A percentile compares a stretch with the other conserved stretches of the same genome.
phyloP scores from a whole-genome alignment of 1,284 basidiomycete genomes.

The Trametes polyzona region DNA sequence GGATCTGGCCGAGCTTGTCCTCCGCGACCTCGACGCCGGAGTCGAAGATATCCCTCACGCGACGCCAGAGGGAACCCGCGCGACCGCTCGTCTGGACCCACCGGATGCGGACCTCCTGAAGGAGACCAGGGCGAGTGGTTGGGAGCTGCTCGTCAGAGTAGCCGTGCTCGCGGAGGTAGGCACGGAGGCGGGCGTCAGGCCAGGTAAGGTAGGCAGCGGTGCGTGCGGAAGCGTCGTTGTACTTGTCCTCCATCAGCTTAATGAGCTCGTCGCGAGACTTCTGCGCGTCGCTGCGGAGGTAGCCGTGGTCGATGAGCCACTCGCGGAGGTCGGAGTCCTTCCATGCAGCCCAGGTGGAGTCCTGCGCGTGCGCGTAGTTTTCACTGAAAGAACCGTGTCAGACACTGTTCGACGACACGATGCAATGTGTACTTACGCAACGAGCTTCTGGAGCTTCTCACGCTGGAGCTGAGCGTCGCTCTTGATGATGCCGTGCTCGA shows the following conservation, averaged over 20 bases:
- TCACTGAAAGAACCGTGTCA: conserved; percentile 46
- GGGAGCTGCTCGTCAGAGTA: conserved; percentile 70
- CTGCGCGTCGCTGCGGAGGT: conserved; percentile 69
- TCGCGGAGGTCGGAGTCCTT: conserved; percentile 74
- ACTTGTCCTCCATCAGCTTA: conserved; percentile 69
- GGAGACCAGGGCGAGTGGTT: conserved; percentile 65
- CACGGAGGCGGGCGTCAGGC: conserved; percentile 88
- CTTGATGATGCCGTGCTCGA: conserved; percentile 72
- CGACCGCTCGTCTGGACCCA: conserved; percentile 54
- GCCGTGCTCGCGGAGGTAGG: conserved; percentile 77
- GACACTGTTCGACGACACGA: not conserved
- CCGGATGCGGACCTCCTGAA: conserved; percentile 80
- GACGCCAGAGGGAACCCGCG: conserved; percentile 54
- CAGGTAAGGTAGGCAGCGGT: conserved; percentile 77
- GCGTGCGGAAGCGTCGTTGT: conserved; percentile 44
- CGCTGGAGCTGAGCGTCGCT: conserved; percentile 70
- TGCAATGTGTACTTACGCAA: conserved; percentile 49
- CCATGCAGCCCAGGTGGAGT: conserved; percentile 77
- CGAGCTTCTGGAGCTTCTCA: conserved; percentile 78
- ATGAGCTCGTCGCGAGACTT: conserved; percentile 76
- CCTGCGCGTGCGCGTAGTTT: conserved; percentile 74
- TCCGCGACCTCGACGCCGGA: conserved; percentile 69
- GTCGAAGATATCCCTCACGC: conserved; percentile 64
- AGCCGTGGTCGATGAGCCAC: conserved; percentile 80
- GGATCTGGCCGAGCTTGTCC: conserved; percentile 56